Evolutionary conservation across 2,329 filamentous ascomycete genomes (phyloP), one percentile per base, ranked within the genome.

Genomic region (Elsinoe australis): DNA sequence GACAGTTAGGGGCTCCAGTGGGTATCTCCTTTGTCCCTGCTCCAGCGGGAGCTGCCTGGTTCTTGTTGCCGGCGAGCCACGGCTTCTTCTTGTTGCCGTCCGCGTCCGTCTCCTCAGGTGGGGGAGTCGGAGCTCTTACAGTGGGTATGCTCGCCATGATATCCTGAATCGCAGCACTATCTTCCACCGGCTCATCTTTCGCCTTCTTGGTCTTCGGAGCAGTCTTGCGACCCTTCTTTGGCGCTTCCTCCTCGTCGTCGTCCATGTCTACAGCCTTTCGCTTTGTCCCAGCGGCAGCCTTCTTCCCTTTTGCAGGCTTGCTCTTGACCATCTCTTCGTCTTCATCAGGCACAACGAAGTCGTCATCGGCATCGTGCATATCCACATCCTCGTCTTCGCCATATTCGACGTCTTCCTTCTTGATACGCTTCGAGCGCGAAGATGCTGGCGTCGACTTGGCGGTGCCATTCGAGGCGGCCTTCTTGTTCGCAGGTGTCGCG

Each of bases 141-240:
- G 80, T 86, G 4, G 87, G 85, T 51, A 98, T 90, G 56, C 81
- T 87, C 61, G 94, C 83, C 24, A 96, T 77, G 36, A 98, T 95
- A 41, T 83, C 80, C 63, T 94, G 81, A 15, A 94, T 80, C 17
- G 78, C 75, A 12, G 82, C 74, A 59, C 80, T 82, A 58, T 94
- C 87, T 2, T 76, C 67, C 5, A 73, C 72, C 2, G 79, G 76
- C 2, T 76, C 72, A 63, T 87, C 85, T 64, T 85, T 85, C 8
- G 75, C 68, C 57, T 71, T 71, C 51, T 69, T 71, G 2, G 76
- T 70, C 2, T 78, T 74, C 54, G 77, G 76, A 21, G 58, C 44
- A 15, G 77, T 69, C 54, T 79, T 82, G 58, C 59, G 62, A 19
- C 82, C 83, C 61, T 79, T 84, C 22, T 74, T 76, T 41, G 73